Evolutionary conservation across 2,329 filamentous ascomycete genomes (phyloP).

Genomic region (Dothideomycetidae sp.): DNA sequence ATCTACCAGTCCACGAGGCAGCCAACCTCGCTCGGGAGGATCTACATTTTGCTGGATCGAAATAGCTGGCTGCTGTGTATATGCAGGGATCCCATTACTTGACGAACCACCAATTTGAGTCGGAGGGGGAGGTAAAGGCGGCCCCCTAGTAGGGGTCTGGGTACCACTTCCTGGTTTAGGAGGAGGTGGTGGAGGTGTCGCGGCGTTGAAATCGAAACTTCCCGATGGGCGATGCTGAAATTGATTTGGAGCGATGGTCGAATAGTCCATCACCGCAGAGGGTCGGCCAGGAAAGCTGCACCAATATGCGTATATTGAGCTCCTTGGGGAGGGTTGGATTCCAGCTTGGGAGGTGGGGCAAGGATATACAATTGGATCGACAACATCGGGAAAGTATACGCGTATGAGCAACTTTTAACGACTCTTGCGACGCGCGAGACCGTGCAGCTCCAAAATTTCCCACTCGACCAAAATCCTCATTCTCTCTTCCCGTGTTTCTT

Average conservation of each 20-base stretch:
- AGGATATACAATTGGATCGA: no score
- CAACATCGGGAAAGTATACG: neutral
- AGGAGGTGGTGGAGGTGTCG: slow-evolving; percentile 35
- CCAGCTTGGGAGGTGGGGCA: no score
- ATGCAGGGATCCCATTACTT: slow-evolving; percentile 16
- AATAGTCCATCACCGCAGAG: neutral
- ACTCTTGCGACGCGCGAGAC: no score
- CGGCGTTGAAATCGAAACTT: slow-evolving; percentile 28
- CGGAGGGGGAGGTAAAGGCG: slow-evolving; percentile 32
- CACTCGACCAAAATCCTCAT: neutral
- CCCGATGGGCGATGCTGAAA: slow-evolving; percentile 1
- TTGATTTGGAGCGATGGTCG: slow-evolving; percentile 1
- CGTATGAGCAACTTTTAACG: neutral
- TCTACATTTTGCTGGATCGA: slow-evolving; percentile 12
- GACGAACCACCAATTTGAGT: slow-evolving; percentile 19
- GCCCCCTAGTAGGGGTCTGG: slow-evolving; percentile 29
- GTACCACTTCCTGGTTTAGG: slow-evolving; percentile 30
- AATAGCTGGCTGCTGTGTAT: slow-evolving; percentile 1
- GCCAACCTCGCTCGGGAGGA: slow-evolving; percentile 51
- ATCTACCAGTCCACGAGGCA: slow-evolving; percentile 61
- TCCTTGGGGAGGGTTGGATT: no score
- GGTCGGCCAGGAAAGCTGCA: no score
- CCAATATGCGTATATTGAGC: no score
- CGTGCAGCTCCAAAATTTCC: neutral
- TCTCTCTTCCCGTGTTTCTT: neutral